Conservation (phyloP, 345 rosid species). For the Pistacia vera region DNA sequence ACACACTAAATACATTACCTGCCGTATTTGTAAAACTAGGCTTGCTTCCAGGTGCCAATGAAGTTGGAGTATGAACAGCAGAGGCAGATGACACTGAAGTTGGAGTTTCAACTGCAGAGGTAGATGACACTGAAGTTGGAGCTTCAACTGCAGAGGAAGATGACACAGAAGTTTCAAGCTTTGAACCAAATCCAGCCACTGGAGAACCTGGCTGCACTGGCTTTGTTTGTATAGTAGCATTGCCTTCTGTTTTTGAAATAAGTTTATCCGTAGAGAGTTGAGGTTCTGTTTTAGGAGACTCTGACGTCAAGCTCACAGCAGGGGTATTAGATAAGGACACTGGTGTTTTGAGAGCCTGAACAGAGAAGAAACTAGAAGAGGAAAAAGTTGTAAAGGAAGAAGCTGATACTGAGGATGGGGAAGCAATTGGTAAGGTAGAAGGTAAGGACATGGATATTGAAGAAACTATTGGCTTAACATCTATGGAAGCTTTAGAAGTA, state of each 20-base stretch:
- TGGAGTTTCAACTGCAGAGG: slow-evolving; percentile 7
- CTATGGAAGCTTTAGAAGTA: slow-evolving; percentile 30
- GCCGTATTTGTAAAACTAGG: slow-evolving; percentile 29
- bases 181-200: slow-evolving; percentile 36
- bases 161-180: slow-evolving; percentile 40
- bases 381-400: slow-evolving; percentile 28
- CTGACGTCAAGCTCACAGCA: slow-evolving; percentile 31
- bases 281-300: slow-evolving; percentile 39
- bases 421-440: slow-evolving; percentile 27
- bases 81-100: slow-evolving; percentile 30
- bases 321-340: slow-evolving; percentile 27
- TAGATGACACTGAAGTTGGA: slow-evolving; percentile 35
- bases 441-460: slow-evolving; percentile 26
- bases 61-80: slow-evolving; percentile 14
- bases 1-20: slow-evolving; percentile 38
- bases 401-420: slow-evolving; percentile 25
- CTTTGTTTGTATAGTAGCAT: slow-evolving; percentile 29
- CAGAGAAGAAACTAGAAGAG: slow-evolving; percentile 34
- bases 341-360: slow-evolving; percentile 37
- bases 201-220: slow-evolving; percentile 34
- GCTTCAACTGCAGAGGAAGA: slow-evolving; percentile 36
- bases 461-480: slow-evolving; percentile 32
- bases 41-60: slow-evolving; percentile 43
- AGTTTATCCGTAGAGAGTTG: slow-evolving; percentile 31
- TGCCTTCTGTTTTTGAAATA: slow-evolving; percentile 30